Evolutionary conservation across 1,139 yeast species (phyloP), one percentile per base, ranked within the genome.

Genomic region (Magnusiomyces fungicola): DNA sequence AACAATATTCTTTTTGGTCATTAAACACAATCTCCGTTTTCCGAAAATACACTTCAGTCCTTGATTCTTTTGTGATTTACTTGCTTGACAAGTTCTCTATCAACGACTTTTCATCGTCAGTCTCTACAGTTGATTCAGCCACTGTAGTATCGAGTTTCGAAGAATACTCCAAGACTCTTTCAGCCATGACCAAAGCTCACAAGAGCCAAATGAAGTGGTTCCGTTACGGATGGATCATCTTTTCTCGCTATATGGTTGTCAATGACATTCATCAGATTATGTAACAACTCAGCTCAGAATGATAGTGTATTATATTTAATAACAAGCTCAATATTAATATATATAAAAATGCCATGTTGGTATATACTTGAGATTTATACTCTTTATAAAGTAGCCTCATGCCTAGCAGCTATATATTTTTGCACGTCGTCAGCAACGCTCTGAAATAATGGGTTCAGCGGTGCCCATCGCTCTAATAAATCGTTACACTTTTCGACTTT

Each of bases 191-290:
- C 3, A 74, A 75, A 57, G 96, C 87, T 3, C 97, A 92, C 67
- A 73, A 73, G 56, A 81, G 95, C 2, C 99, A 92, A 65, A 85
- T 92, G 88, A 90, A 83, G 14, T 92, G 97, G 97, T 92, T 84
- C 66, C 74, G 99, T 56, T 87, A 85, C 71, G 83, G 89, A 1
- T 92, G 97, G 97, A 72, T 92, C 60, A 54, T 78, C 6, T 68
- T 82, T 40, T 84, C 96, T 54, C 74, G 94, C 55, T 85, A 84
- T 67, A 76, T 84, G 76, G 70, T 72, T 53, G 70, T 73, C 36
- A 92, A 90, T 66, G 90, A 86, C 60, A 72, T 89, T 53, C 68
- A 65, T 38, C 54, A 53, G 49, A 9, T 43, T 19, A 23, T 19
- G 55, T 59, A 36, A 50, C n/a, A n/a, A n/a, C n/a, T n/a, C n/a